A percentile compares a stretch with the other conserved stretches of the same genome.
Conservation (phyloP, 371 early-diverging fungal genomes). For the Haplosporangium sp. region DNA sequence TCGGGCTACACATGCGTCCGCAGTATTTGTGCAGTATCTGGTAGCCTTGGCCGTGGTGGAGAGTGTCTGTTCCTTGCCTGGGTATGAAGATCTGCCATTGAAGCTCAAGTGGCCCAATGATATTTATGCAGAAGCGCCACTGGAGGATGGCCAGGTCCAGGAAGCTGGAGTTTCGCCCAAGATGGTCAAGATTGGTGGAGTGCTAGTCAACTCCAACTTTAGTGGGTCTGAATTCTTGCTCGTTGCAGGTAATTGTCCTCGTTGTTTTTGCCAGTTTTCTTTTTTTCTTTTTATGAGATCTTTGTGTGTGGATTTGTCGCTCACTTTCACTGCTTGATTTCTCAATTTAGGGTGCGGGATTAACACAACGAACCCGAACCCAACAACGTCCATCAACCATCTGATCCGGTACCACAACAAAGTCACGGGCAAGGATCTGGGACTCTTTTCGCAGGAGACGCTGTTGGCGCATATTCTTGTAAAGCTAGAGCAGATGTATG, state of each 20-base stretch:
- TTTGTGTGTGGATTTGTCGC: neutral
- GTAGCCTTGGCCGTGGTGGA: slow-evolving; percentile 87
- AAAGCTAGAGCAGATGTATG: slow-evolving; percentile 79
- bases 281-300: neutral
- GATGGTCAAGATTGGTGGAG: slow-evolving; percentile 87
- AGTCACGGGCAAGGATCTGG: slow-evolving; percentile 56
- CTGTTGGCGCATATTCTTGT: slow-evolving; percentile 79
- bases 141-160: slow-evolving; percentile 11
- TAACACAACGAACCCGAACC: slow-evolving; percentile 83
- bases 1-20: slow-evolving; percentile 64
- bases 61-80: slow-evolving; percentile 73
- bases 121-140: slow-evolving; percentile 74
- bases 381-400: slow-evolving; percentile 88
- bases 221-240: slow-evolving; percentile 76
- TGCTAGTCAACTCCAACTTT: slow-evolving; percentile 86
- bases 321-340: neutral
- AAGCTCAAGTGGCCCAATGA: slow-evolving; percentile 98
- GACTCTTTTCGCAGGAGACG: slow-evolving; percentile 73
- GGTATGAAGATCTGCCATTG: slow-evolving; percentile 83
- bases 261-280: neutral
- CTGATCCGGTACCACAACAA: slow-evolving; percentile 70
- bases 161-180: slow-evolving; percentile 15
- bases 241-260: slow-evolving; percentile 73
- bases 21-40: slow-evolving; percentile 92
- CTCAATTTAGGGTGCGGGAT: slow-evolving; percentile 76